A percentile compares a stretch with the other conserved stretches of the same genome.
phyloP scores from a whole-genome alignment of 1,284 basidiomycete genomes.

The Mycosarcoma mackinlayi region DNA sequence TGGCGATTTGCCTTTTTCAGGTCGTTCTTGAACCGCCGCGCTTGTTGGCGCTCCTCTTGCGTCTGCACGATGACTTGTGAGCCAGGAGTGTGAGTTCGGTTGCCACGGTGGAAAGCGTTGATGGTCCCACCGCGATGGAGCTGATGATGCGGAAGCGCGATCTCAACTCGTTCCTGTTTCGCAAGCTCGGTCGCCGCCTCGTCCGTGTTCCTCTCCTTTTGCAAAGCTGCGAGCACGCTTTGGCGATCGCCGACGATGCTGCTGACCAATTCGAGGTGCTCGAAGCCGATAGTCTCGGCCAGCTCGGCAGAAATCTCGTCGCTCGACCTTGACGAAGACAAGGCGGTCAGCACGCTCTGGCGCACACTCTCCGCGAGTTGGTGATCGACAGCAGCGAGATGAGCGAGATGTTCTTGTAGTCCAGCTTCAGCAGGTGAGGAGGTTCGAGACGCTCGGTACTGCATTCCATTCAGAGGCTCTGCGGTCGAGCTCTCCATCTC shows the following conservation, averaged over 20 bases:
- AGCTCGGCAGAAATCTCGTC: slow-evolving; percentile 83
- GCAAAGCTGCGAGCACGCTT: slow-evolving; percentile 46
- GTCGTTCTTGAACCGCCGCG: slow-evolving; percentile 60
- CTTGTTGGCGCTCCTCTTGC: slow-evolving; percentile 59
- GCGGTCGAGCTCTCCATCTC: slow-evolving; percentile 19
- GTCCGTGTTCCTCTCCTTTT: slow-evolving; percentile 11
- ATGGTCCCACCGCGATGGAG: slow-evolving; percentile 17
- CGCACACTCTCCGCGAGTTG: slow-evolving; percentile 39
- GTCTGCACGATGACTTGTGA: slow-evolving; percentile 66
- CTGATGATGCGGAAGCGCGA: slow-evolving; percentile 37
- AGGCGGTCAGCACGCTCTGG: slow-evolving; percentile 18
- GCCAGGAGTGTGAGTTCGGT: slow-evolving; percentile 61
- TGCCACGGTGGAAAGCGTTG: slow-evolving; percentile 34
- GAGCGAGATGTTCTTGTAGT: slow-evolving; percentile 33
- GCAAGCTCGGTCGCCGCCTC: slow-evolving; percentile 29
- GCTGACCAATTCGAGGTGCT: slow-evolving; percentile 76
- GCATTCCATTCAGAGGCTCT: neutral
- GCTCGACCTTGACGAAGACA: slow-evolving; percentile 30
- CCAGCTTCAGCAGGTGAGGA: slow-evolving; percentile 20
- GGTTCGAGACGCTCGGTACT: slow-evolving; percentile 9
- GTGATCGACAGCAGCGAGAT: slow-evolving; percentile 19
- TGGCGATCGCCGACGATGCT: slow-evolving; percentile 69
- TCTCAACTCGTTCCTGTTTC: slow-evolving; percentile 9
- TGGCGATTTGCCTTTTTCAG: slow-evolving; percentile 36
- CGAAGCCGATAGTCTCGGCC: slow-evolving; percentile 85